Percentiles rank a stretch among this genome's conserved stretches.
These are phyloP conservation scores for Yamagishiella unicocca DNA, from an alignment of 139 green algal species.

Conservation along the genomic window DNA sequence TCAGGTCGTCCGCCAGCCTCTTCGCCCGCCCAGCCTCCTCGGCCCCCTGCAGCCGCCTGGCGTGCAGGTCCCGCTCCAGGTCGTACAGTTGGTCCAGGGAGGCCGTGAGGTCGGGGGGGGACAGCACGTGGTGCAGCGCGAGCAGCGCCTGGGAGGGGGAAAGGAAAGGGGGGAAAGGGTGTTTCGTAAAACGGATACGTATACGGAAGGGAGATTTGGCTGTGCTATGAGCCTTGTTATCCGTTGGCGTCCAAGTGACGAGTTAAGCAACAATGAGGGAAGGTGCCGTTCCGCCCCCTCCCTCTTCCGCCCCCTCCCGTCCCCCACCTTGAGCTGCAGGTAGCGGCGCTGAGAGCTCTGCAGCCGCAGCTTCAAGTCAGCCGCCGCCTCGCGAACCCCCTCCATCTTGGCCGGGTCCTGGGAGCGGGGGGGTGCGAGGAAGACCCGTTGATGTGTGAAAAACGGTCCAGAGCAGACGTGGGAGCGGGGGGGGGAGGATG, in stretches of 20 bases:
- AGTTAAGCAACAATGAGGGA: neutral
- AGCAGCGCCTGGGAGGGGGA: neutral
- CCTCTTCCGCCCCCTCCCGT: no score
- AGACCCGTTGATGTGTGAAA: neutral
- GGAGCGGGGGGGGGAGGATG: neutral
- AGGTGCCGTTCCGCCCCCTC: no score
- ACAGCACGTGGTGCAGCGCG: neutral
- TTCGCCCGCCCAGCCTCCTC: neutral
- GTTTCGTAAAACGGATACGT: no score
- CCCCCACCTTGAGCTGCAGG: neutral
- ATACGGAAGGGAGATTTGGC: no score
- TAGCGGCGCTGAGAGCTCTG: neutral
- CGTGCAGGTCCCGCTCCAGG: constrained; percentile 45
- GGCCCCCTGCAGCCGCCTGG: constrained; percentile 20
- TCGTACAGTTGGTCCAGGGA: constrained; percentile 29
- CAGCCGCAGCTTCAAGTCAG: neutral
- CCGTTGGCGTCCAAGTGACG: neutral
- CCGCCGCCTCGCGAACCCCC: neutral
- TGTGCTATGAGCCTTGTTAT: no score
- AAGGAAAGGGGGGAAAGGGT: neutral
- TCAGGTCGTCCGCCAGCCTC: constrained; percentile 22
- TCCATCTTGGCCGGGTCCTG: neutral
- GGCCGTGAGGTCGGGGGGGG: neutral
- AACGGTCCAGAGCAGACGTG: neutral
- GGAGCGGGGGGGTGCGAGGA: neutral